A percentile compares a stretch with the other conserved stretches of the same genome.
Evolutionary conservation across 2,329 filamentous ascomycete species (phyloP).

Genomic region (Claviceps fusiformis): DNA sequence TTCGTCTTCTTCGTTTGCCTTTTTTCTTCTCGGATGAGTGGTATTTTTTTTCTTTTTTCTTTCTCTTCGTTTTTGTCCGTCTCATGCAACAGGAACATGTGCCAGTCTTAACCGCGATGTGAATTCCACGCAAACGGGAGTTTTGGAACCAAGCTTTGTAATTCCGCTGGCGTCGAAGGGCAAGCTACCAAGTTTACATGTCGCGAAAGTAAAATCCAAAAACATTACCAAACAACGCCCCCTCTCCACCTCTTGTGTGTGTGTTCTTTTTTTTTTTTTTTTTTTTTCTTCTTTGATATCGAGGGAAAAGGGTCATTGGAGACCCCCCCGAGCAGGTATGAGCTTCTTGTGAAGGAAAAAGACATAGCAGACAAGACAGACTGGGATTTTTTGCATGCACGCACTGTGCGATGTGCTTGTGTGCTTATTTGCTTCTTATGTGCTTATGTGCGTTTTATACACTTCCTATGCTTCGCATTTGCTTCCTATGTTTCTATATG

Average conservation of each 20-base stretch:
- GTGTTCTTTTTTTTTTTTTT: too few species aligned
- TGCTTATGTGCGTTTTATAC: too few species aligned
- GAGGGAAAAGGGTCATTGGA: too few species aligned
- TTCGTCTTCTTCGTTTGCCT: neutral
- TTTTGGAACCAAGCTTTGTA: neutral
- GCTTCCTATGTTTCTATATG: too few species aligned
- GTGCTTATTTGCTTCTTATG: too few species aligned
- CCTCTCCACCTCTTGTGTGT: too few species aligned
- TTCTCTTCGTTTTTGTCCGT: neutral
- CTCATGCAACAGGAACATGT: neutral
- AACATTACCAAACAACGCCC: too few species aligned
- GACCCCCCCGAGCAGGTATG: neutral
- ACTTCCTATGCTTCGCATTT: too few species aligned
- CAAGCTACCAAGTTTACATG: neutral
- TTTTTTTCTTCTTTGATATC: too few species aligned
- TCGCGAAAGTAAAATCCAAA: neutral
- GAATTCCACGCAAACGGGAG: conserved; percentile 5
- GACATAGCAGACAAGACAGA: too few species aligned
- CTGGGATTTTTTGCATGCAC: too few species aligned
- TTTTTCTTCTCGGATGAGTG: neutral
- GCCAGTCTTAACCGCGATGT: neutral
- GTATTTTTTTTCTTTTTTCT: neutral
- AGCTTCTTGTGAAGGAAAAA: neutral
- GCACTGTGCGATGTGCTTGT: too few species aligned
- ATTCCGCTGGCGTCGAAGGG: conserved; percentile 3